phyloP scores from a whole-genome alignment of 78 protist genomes.

The Polysphondylium violaceum region DNA sequence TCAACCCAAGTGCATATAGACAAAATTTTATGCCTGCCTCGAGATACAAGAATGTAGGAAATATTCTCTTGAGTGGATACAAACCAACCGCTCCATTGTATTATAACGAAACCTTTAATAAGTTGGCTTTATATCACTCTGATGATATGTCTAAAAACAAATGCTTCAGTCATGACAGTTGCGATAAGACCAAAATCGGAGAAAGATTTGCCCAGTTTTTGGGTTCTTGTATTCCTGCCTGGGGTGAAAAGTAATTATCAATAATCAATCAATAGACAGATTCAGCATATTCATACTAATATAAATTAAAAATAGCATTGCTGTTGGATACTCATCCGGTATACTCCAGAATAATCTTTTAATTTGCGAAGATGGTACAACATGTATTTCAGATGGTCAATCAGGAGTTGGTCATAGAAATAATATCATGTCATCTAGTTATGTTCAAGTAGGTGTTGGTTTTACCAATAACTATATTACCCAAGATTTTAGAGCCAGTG shows the following conservation, averaged over 20 bases:
- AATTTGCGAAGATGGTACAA: background rate
- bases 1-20: slow-evolving; percentile 11
- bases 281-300: too few relatives aligned
- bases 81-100: background rate
- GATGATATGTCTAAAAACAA: too few relatives aligned
- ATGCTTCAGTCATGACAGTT: background rate
- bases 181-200: background rate
- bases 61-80: background rate
- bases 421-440: background rate
- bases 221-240: too few relatives aligned
- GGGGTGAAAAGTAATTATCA: too few relatives aligned
- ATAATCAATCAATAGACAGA: too few relatives aligned
- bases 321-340: background rate
- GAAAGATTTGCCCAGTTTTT: too few relatives aligned
- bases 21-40: background rate
- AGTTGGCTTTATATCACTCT: background rate
- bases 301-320: too few relatives aligned
- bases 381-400: background rate
- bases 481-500: background rate
- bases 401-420: background rate
- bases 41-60: background rate
- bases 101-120: background rate
- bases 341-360: background rate
- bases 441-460: background rate
- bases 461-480: background rate